phyloP scores from a whole-genome alignment of 805 yeast genomes.

The Nakazawaea holstii region DNA sequence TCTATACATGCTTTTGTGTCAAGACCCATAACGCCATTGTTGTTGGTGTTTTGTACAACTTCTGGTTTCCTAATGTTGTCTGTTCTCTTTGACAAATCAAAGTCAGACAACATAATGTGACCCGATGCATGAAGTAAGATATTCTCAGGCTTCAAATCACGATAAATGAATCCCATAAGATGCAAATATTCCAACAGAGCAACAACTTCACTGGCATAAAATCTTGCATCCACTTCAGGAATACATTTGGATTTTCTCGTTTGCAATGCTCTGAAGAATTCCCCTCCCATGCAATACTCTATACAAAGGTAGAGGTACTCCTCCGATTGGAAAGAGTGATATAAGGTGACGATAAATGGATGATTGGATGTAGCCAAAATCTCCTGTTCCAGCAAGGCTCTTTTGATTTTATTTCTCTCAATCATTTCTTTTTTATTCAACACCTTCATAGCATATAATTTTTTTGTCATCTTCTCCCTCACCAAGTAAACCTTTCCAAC shows the following conservation, averaged over 20 bases:
- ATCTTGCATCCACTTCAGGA: slow-evolving; percentile 81
- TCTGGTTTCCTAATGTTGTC: slow-evolving; percentile 74
- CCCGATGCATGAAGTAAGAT: slow-evolving; percentile 93
- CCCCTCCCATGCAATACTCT: slow-evolving; percentile 99
- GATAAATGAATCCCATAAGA: slow-evolving; percentile 93
- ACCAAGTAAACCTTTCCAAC: slow-evolving; percentile 96
- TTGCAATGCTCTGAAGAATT: slow-evolving; percentile 92
- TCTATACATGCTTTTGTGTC: slow-evolving; percentile 95
- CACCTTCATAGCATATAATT: slow-evolving; percentile 89
- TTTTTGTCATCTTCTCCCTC: slow-evolving; percentile 68
- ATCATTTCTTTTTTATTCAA: slow-evolving; percentile 90
- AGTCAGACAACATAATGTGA: slow-evolving; percentile 95
- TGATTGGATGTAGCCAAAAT: slow-evolving; percentile 92
- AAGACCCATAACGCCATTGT: slow-evolving; percentile 47
- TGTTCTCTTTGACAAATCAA: slow-evolving; percentile 89
- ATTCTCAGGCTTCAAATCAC: slow-evolving; percentile 96
- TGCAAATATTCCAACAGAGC: slow-evolving; percentile 96
- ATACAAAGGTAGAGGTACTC: slow-evolving; percentile 89
- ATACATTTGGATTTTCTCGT: slow-evolving; percentile 84
- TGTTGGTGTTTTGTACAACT: slow-evolving; percentile 35
- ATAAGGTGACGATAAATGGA: slow-evolving; percentile 93
- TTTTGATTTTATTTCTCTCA: slow-evolving; percentile 86
- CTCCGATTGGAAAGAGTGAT: slow-evolving; percentile 94
- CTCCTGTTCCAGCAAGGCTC: slow-evolving; percentile 96
- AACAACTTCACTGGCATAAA: slow-evolving; percentile 94